Evolutionary conservation across 1,284 basidiomycete species (phyloP).

Genomic region (Xerocomus amazonicus): DNA sequence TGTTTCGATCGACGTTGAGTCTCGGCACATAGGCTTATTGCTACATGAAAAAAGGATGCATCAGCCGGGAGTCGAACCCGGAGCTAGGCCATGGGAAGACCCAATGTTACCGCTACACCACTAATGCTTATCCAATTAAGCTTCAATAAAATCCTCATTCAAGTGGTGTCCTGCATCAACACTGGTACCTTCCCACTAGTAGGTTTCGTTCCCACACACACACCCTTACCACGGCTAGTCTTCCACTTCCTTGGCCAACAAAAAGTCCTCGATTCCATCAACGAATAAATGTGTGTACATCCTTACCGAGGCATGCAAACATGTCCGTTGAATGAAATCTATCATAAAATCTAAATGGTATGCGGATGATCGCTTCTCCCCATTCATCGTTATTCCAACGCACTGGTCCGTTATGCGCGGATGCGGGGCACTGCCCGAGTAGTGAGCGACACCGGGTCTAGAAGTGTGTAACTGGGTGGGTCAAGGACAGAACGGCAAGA

Average conservation of each 20-base stretch:
- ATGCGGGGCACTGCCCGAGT: background rate
- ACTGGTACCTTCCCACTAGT: too few relatives aligned
- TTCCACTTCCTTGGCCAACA: background rate
- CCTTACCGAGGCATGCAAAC: conserved; percentile 9
- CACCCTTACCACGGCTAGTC: too few relatives aligned
- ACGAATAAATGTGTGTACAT: conserved; percentile 4
- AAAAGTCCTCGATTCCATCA: conserved; percentile 1
- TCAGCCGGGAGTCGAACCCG: conserved; percentile 57
- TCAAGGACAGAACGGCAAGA: background rate
- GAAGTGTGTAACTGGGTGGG: background rate
- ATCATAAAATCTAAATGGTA: conserved; percentile 14
- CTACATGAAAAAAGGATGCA: conserved; percentile 30
- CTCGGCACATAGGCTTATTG: too few relatives aligned
- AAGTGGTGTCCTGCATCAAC: too few relatives aligned
- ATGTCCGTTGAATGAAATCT: conserved; percentile 13
- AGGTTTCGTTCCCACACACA: too few relatives aligned
- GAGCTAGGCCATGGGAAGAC: conserved; percentile 50
- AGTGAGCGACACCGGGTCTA: background rate
- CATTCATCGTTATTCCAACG: conserved; percentile 2
- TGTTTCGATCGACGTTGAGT: too few relatives aligned
- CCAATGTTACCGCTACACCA: conserved; percentile 42
- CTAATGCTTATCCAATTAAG: conserved; percentile 24
- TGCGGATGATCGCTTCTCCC: conserved; percentile 3
- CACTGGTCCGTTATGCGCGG: background rate
- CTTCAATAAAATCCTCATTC: too few relatives aligned